These are phyloP conservation scores for Malania oleifera DNA, from an alignment of 164 flowering plant species.

Conservation along the genomic window DNA sequence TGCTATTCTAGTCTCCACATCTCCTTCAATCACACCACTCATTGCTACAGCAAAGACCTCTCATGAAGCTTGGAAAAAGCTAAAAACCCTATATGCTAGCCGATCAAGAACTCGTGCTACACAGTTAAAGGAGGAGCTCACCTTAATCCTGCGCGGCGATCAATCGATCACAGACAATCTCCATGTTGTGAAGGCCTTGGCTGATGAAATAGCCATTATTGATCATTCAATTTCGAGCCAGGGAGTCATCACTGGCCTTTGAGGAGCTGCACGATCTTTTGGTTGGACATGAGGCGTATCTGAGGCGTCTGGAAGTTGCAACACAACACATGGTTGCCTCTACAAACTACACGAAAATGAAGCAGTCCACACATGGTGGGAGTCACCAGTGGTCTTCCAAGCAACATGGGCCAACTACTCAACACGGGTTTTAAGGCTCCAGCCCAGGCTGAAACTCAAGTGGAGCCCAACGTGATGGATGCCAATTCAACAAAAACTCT, in stretches of 20 bases:
- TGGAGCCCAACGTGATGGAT: not conserved
- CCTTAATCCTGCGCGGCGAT: not conserved
- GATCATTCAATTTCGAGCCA: not conserved
- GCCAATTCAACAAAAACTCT: not conserved
- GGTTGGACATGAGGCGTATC: not conserved
- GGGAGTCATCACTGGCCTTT: not conserved
- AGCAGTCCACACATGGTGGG: not conserved
- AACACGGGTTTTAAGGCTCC: not conserved
- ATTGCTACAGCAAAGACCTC: no score
- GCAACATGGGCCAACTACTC: no score
- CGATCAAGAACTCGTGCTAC: not conserved
- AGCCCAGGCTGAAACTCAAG: not conserved
- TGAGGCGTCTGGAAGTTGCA: not conserved
- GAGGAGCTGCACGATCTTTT: not conserved
- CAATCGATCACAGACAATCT: not conserved
- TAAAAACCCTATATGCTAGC: not conserved
- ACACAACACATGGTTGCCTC: not conserved
- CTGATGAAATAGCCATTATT: not conserved
- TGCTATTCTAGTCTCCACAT: conserved; percentile 1
- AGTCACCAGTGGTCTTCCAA: not conserved
- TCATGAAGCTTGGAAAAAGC: conserved; percentile 4
- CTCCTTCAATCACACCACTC: not conserved
- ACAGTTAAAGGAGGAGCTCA: not conserved
- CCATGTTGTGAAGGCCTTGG: not conserved
- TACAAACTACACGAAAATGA: not conserved